A percentile compares a stretch with the other conserved stretches of the same genome.
phyloP scores from a whole-genome alignment of 1,284 basidiomycete species.

The Chalciporus piperatoides region DNA sequence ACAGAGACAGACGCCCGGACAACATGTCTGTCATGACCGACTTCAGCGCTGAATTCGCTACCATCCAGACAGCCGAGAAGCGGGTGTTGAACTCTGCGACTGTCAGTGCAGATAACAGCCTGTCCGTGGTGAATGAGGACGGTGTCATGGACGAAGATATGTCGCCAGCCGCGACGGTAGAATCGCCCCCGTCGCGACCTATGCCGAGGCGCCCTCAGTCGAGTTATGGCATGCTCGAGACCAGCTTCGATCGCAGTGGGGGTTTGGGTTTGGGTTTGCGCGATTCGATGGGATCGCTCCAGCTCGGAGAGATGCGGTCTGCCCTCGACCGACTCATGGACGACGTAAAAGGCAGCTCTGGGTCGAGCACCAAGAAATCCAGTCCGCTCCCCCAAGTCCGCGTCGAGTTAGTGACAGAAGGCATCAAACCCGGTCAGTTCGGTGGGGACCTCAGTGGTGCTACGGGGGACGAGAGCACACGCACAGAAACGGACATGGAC shows the following conservation, averaged over 20 bases:
- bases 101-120: not conserved
- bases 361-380: constrained; percentile 17
- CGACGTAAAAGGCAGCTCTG: constrained; percentile 54
- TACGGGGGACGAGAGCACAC: constrained; percentile 39
- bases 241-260: constrained; percentile 35
- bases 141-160: not conserved
- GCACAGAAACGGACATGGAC: constrained; percentile 37
- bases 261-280: constrained; percentile 24
- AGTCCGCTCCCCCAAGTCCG: constrained; percentile 10
- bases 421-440: constrained; percentile 32
- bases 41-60: constrained; percentile 42
- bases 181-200: constrained; percentile 9
- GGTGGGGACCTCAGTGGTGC: constrained; percentile 25
- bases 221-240: constrained; percentile 21
- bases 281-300: constrained; percentile 33
- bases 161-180: not conserved
- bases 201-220: constrained; percentile 13
- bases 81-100: constrained; percentile 27
- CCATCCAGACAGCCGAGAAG: constrained; percentile 44
- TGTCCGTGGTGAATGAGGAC: not conserved
- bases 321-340: constrained; percentile 77
- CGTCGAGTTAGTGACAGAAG: constrained; percentile 34
- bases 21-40: constrained; percentile 30
- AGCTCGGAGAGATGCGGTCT: constrained; percentile 69
- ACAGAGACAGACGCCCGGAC: constrained; percentile 10